Base-by-base conservation (phyloP, 2,329 filamentous ascomycete genomes). In the Geoglossum cookeanum region DNA sequence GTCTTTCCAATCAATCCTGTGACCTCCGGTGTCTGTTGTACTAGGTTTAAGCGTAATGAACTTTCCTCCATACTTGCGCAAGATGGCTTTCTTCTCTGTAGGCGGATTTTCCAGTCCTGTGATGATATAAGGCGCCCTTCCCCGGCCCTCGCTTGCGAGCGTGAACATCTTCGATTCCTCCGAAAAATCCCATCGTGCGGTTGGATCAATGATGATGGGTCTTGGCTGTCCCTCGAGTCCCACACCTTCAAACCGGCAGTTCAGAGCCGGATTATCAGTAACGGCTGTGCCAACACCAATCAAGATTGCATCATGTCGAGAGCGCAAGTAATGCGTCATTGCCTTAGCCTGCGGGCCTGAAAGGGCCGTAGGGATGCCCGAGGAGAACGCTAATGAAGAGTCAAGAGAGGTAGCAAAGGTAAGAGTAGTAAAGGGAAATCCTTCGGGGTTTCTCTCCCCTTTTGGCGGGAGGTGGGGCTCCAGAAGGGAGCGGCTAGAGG, bases 371-470 rank as follows among this genome's bases (percentile, higher is more conserved):
- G 85, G 85, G n/a, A 81, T 75, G 13, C 89, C 89, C 0, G 88
- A 87, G 0, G 83, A 76, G 32, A 91, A 76, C 1, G 89, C 80
- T 55, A 94, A 76, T 57, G 82, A 79, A 45, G 85, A 84, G 71
- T 97, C 91, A 62, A 98, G 83, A 3, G 90, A 96, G 5, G 84
- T 85, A 27, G 92, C 91, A 69, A 90, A 97, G 11, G 91, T 96
- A 45, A 96, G 75, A 1, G 90, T 96, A 55, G 88, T 77, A 66
- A 76, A 75, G 5, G 76, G 77, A 29, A 17, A 66, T 44, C 65
- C 62, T 44, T 67, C 65, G 47, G 60, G 62, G 44, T 67, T 65
- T 47, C 59, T 65, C 47, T 66, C 65, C 37, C 64, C 62, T 35
- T 63, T 59, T 11, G 61, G 62, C 42, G 45, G 55, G 17, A 81